Base-by-base conservation (phyloP, 2,329 filamentous ascomycete genomes). In the Rachicladosporium sp. region DNA sequence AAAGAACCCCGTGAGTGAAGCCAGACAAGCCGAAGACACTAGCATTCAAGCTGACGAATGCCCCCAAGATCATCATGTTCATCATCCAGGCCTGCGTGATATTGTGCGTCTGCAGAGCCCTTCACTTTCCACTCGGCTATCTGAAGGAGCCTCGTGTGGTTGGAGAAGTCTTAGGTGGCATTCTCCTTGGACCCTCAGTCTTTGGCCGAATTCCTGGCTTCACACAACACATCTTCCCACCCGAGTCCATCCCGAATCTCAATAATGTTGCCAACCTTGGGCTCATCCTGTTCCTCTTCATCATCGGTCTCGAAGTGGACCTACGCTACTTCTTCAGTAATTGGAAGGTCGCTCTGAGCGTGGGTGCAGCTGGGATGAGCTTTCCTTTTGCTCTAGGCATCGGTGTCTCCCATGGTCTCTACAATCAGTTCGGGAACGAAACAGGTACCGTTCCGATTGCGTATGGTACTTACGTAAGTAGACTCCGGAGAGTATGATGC, bases 261-360 rank as follows among this genome's bases (percentile, higher is more conserved):
- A 77, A 65, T 48, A 71, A 85, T 39, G 81, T 83, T 35, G 84
- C 86, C 33, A 91, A 88, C 49, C 61, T 93, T 3, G 86, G 85
- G 3, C 65, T 93, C 38, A 73, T 89, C 10, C 68, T 93, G 7
- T 91, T 88, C 55, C 66, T 93, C 30, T 93, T 93, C 59, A 69
- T 93, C 39, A 82, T 93, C 29, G 85, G 83, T 2, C 69, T 93
- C 2, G 85, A 93, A 63, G 83, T 86, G 35, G 83, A 93, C 52
- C 66, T 91, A 27, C 73, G 80, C 23, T 76, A 86, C 50, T 71
- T 93, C 41, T 59, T 77, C 21, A 76, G 71, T 51, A 89, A 93
- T 54, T 93, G 84, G 85, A 74, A 73, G 31, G 68, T 85, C 4
- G 84, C 85, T 1, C 59, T 79, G n/a, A 80, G 76, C 48, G 86